phyloP scores from a whole-genome alignment of 2,329 filamentous ascomycete species.

The Dendryphion nanum region DNA sequence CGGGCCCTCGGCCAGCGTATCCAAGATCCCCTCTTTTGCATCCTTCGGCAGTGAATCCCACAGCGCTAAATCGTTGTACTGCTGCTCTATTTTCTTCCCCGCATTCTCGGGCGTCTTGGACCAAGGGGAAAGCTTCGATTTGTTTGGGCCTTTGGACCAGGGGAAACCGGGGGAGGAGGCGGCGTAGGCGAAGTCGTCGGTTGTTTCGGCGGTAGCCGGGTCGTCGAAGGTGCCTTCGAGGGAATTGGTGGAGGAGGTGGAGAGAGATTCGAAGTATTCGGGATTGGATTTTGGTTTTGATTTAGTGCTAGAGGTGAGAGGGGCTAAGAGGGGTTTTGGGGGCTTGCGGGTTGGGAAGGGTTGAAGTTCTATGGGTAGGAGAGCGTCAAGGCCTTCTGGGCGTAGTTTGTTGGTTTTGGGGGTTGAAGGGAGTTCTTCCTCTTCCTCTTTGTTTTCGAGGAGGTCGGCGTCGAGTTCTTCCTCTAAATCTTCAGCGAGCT shows the following conservation, averaged over 20 bases:
- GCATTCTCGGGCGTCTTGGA: neutral
- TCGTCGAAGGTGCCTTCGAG: neutral
- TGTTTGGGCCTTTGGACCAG: neutral
- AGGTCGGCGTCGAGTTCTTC: no score
- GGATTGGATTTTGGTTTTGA: no score
- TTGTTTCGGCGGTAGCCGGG: neutral
- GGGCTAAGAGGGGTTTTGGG: no score
- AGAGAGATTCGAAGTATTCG: no score
- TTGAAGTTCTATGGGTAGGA: no score
- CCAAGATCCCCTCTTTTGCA: neutral
- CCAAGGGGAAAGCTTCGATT: neutral
- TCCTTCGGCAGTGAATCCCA: neutral
- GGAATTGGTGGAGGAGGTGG: no score
- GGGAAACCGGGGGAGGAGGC: neutral
- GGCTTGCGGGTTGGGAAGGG: no score
- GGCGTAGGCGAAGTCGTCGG: neutral
- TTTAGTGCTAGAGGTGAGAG: no score
- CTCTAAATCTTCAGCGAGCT: neutral
- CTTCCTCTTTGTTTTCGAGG: constrained; percentile 1
- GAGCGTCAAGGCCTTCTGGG: no score
- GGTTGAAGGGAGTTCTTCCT: neutral
- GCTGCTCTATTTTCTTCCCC: neutral
- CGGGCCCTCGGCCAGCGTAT: neutral
- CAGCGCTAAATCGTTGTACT: neutral
- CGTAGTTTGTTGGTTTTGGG: no score